Evolutionary conservation across 2,329 filamentous ascomycete genomes (phyloP), one percentile per base, ranked within the genome.

Genomic region (Raffaelea arxii): DNA sequence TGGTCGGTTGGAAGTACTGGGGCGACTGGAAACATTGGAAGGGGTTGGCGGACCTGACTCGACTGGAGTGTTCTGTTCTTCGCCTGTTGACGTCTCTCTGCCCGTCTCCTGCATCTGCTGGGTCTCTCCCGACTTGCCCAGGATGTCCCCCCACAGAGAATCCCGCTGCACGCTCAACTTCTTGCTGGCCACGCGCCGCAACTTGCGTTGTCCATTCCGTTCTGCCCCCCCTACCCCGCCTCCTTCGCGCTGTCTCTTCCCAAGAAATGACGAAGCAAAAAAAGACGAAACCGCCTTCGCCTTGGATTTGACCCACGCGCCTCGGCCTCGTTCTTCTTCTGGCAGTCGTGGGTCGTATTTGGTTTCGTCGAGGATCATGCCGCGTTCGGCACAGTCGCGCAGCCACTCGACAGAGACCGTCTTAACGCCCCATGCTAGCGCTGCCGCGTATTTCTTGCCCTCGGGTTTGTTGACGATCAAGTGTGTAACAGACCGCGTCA

Each of bases 331-430:
- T 57, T 89, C 72, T 53, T 84, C 78, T 6, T 59, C 53, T 0
- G 86, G 80, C 18, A 91, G 62, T 23, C 77, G 68, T 2, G 88
- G 90, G 59, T 94, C 82, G 62, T 94, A 98, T 49, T 78, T 79
- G n/a, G 70, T 65, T 62, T 97, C 92, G 46, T 96, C 86, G 19
- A 98, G 69, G 19, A 90, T 84, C 88, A 98, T 92, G 47, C 89
- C 88, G 52, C 92, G 77, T 53, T 84, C 77, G 49, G 92, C 64
- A 57, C 86, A 91, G 58, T 96, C 86, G 43, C 81, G 69, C 32
- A 97, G 75, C 92, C 92, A 98, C 59, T 89, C 82, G 27, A 86
- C 63, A 1, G 84, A 82, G 22, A 98, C 88, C 22, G 89, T 78
- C 44, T 79, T 79, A 54, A 95, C 78, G 40, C 75, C 74, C 90